phyloP scores from a whole-genome alignment of 2,329 filamentous ascomycete genomes.

The Chaetomium sp. region DNA sequence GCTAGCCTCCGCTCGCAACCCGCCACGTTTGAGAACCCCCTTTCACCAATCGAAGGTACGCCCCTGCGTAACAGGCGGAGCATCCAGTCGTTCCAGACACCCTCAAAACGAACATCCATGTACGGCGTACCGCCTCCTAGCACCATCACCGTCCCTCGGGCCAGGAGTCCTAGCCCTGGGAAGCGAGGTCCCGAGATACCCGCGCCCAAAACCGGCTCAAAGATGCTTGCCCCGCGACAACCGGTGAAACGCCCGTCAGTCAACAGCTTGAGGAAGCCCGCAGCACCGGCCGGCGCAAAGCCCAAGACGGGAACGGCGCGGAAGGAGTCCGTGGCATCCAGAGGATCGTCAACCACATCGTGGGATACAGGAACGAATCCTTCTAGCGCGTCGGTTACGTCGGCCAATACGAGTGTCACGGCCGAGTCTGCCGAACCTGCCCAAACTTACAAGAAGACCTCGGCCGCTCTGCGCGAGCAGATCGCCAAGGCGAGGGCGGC shows the following conservation, averaged over 20 bases:
- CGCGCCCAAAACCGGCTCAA: conserved; percentile 38
- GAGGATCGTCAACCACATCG: conserved; percentile 34
- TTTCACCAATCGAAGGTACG: conserved; percentile 39
- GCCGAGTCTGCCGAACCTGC: conserved; percentile 30
- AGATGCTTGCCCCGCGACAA: conserved; percentile 40
- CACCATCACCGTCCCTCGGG: conserved; percentile 26
- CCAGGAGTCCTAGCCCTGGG: conserved; percentile 36
- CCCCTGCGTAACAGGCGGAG: conserved; percentile 34
- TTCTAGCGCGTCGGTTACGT: conserved; percentile 33
- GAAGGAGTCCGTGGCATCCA: conserved; percentile 35
- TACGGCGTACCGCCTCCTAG: conserved; percentile 31
- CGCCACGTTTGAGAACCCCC: conserved; percentile 38
- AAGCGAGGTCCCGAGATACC: conserved; percentile 27
- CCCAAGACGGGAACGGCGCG: conserved; percentile 28
- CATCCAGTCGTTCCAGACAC: conserved; percentile 32
- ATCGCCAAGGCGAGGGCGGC: conserved; percentile 91
- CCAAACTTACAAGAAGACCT: conserved; percentile 55
- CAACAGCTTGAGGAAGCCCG: conserved; percentile 50
- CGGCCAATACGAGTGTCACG: conserved; percentile 31
- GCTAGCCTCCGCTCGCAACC: conserved; percentile 39
- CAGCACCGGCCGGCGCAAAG: conserved; percentile 34
- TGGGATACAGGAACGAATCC: conserved; percentile 29
- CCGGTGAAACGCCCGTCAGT: conserved; percentile 48
- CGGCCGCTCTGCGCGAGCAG: conserved; percentile 74
- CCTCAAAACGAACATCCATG: conserved; percentile 25